These are phyloP conservation scores for Erigeron philadelphicus DNA, from an alignment of 140 eudicot species.

Conservation along the genomic window DNA sequence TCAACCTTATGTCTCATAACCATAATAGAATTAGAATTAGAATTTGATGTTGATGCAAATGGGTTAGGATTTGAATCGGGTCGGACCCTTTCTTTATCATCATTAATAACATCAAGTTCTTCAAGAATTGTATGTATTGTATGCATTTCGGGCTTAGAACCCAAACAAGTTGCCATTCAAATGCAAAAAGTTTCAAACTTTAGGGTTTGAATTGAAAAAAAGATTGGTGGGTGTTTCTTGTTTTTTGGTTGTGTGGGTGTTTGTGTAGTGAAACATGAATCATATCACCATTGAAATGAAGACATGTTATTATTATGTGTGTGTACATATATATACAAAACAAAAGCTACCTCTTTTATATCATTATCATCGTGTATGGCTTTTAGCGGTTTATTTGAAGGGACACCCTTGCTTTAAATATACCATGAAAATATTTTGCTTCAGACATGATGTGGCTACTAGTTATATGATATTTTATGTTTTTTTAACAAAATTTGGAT, in stretches of 20 bases:
- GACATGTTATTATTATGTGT: conserved; percentile 10
- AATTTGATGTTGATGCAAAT: conserved; percentile 19
- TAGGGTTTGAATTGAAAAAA: neutral
- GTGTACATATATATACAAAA: neutral
- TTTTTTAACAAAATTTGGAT: too few relatives aligned
- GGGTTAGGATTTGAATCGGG: conserved; percentile 31
- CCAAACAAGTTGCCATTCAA: conserved; percentile 36
- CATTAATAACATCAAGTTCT: conserved; percentile 17
- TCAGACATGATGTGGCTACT: too few relatives aligned
- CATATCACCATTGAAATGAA: conserved; percentile 19
- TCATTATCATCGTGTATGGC: conserved; percentile 4
- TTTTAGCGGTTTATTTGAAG: conserved; percentile 36
- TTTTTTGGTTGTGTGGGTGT: conserved; percentile 10
- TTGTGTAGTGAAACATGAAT: conserved; percentile 21
- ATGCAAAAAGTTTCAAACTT: conserved; percentile 8
- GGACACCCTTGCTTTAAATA: neutral
- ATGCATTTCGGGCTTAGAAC: conserved; percentile 35
- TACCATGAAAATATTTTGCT: too few relatives aligned
- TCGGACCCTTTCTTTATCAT: conserved; percentile 18
- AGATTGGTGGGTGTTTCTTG: conserved; percentile 26
- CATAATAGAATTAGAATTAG: conserved; percentile 21
- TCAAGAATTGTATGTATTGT: conserved; percentile 32
- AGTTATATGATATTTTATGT: too few relatives aligned
- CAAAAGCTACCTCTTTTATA: neutral
- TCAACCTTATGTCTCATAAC: conserved; percentile 39